These are phyloP conservation scores for Nemania serpens DNA, from an alignment of 2,329 filamentous ascomycete genomes.

Conservation along the genomic window DNA sequence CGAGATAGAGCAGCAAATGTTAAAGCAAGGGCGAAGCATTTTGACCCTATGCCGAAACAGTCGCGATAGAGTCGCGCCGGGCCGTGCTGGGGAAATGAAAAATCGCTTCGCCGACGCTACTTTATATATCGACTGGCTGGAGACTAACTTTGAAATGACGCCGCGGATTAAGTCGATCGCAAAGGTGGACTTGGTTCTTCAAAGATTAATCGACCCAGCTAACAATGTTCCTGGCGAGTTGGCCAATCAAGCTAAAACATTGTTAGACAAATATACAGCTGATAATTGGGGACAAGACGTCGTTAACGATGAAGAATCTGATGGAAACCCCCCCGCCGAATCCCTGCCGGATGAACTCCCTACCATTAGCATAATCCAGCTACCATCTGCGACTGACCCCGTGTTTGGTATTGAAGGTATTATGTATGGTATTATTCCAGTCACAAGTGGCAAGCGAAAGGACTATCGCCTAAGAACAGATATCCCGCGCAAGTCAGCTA, in stretches of 20 bases:
- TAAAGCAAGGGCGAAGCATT: conserved; percentile 14
- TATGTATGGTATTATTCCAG: conserved; percentile 33
- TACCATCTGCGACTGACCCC: conserved; percentile 30
- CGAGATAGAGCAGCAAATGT: conserved; percentile 17
- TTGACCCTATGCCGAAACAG: conserved; percentile 5
- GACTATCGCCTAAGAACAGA: conserved; percentile 29
- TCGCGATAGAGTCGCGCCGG: background rate
- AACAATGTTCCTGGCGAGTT: conserved; percentile 30
- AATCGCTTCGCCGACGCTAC: conserved; percentile 20
- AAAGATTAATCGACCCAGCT: background rate
- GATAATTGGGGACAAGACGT: conserved; percentile 36
- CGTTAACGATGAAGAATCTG: conserved; percentile 21
- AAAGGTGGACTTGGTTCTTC: conserved; percentile 12
- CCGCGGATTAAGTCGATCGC: conserved; percentile 20
- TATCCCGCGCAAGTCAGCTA: conserved; percentile 24
- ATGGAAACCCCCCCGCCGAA: background rate
- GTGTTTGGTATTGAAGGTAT: conserved; percentile 35
- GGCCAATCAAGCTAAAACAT: conserved; percentile 12
- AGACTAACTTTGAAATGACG: conserved; percentile 30
- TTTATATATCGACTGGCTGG: conserved; percentile 35
- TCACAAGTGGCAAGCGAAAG: conserved; percentile 17
- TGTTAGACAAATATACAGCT: conserved; percentile 29
- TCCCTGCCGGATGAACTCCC: background rate
- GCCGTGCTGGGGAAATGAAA: conserved; percentile 7
- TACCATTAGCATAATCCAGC: conserved; percentile 6